These are phyloP conservation scores for Kwoniella pini DNA, from an alignment of 768 basidiomycete genomes.

Conservation along the genomic window DNA sequence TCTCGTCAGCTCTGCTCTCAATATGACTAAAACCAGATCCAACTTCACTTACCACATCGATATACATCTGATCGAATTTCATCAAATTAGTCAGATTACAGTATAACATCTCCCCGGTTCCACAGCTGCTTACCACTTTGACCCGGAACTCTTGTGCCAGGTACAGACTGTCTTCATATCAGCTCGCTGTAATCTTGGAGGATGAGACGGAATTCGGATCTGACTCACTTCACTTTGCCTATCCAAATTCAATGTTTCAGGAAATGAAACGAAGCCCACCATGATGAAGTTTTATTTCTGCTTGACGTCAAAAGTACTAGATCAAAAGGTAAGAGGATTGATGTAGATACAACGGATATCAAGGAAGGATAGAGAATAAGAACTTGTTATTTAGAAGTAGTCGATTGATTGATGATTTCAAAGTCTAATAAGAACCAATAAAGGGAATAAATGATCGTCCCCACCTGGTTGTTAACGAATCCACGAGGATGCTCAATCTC, in stretches of 20 bases:
- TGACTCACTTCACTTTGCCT: conserved; percentile 47
- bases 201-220: neutral
- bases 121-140: conserved; percentile 32
- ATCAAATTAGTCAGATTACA: neutral
- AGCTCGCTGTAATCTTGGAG: too few relatives aligned
- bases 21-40: too few relatives aligned
- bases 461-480: too few relatives aligned
- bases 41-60: conserved; percentile 38
- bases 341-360: too few relatives aligned
- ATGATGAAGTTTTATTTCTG: neutral
- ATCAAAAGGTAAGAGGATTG: neutral
- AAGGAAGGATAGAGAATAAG: too few relatives aligned
- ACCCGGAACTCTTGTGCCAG: conserved; percentile 28
- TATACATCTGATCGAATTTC: conserved; percentile 23
- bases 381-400: too few relatives aligned
- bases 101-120: neutral
- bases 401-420: too few relatives aligned
- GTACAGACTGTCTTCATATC: conserved; percentile 27
- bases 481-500: too few relatives aligned
- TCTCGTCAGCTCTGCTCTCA: conserved; percentile 4
- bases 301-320: conserved; percentile 11
- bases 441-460: too few relatives aligned
- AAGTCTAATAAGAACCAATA: too few relatives aligned
- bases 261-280: conserved; percentile 26
- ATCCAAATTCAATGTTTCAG: conserved; percentile 35